Evolutionary conservation across 768 basidiomycete species (phyloP), one percentile per base, ranked within the genome.

Genomic region (Mrakia frigida): DNA sequence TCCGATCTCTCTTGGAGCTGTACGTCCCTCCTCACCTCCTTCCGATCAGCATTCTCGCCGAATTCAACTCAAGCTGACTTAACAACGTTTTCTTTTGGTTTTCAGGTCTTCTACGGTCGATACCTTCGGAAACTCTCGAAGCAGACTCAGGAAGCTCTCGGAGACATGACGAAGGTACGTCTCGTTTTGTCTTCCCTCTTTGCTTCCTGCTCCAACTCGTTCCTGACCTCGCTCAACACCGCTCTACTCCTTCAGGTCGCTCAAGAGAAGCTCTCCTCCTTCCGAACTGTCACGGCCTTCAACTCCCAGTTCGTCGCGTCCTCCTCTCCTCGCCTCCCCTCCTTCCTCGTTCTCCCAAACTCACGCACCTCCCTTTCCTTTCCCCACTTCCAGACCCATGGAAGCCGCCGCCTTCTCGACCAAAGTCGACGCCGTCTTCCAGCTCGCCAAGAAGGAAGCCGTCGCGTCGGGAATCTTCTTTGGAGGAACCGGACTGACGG

Each of bases 61-160:
- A 2, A 37, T 7, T 37, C 46, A 18, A 50, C 9, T 14, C 46
- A 50, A 4, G 14, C 46, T 50, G 3, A 33, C 14, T 16, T 37
- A 3, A 37, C 10, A 9, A 6, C 25, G 60, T 35, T 35, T 6
- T 13, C 3, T 28, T 63, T 14, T 23, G n/a, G n/a, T n/a, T 11
- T 35, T 6, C 79, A 96, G 92, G 92, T 98, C 18, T 92, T 94
- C 82, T 99, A 99, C 80, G 95, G 96, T 79, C 89, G 94, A 18
- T 99, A 98, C 84, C 85, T 99, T 73, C 93, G 94, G 82, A 91
- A 90, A 78, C 88, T 99, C 4, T 93, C 93, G 10, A 93, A 92
- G 80, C 86, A 90, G 80, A 95, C 96, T 9, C 96, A 99, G 83
- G 94, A 94, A 81, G 93, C 95, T 1, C 87, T 97, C 72, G 95